Evolutionary conservation across 148 eudicot species (phyloP).

Genomic region (Cornus florida): DNA sequence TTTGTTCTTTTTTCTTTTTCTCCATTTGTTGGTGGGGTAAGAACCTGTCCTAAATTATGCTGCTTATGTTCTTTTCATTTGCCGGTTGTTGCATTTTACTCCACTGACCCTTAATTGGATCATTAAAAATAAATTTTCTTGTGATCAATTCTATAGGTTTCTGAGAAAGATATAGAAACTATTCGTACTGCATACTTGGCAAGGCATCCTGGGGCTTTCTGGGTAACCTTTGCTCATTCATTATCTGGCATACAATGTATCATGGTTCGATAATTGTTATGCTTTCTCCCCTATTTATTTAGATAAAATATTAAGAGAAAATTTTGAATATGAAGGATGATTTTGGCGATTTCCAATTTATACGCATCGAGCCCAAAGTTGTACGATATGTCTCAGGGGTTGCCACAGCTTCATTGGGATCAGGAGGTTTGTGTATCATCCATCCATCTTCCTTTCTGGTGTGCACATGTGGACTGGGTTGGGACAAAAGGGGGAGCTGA

Average conservation of each 20-base stretch:
- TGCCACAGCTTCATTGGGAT: conserved; percentile 92
- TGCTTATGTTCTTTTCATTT: too few relatives aligned
- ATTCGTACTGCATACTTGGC: conserved; percentile 73
- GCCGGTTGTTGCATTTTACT: not conserved
- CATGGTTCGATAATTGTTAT: not conserved
- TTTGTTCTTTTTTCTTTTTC: not conserved
- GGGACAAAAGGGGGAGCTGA: not conserved
- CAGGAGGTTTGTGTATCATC: conserved; percentile 74
- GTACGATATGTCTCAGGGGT: conserved; percentile 90
- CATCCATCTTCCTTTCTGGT: not conserved
- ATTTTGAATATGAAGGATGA: conserved; percentile 69
- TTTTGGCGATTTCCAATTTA: conserved; percentile 92
- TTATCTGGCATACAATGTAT: not conserved
- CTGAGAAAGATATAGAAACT: conserved; percentile 57
- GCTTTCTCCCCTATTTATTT: conserved; percentile 8
- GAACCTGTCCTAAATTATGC: too few relatives aligned
- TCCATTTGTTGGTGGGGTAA: too few relatives aligned
- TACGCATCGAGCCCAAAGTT: conserved; percentile 83
- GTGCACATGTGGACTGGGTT: not conserved
- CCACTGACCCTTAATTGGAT: not conserved
- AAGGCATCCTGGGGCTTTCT: conserved; percentile 89
- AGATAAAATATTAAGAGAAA: conserved; percentile 11
- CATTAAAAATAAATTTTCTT: not conserved
- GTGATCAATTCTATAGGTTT: conserved; percentile 43
- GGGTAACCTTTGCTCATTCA: conserved; percentile 50